Conservation (phyloP, 2,329 filamentous ascomycete genomes). For the Xylariaceae sp. region DNA sequence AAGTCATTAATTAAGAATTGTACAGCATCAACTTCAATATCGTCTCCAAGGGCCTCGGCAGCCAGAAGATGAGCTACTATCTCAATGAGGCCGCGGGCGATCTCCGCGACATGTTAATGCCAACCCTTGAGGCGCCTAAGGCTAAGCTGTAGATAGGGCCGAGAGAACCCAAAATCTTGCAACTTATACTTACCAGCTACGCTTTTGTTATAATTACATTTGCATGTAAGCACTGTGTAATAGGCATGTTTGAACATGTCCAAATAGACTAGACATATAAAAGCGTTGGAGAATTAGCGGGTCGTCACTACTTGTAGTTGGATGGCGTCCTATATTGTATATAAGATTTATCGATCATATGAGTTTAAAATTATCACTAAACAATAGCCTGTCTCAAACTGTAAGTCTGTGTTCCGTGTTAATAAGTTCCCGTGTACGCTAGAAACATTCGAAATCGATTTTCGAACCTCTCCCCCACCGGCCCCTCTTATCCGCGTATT, state of each 20-base stretch:
- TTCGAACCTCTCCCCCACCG: too few species aligned
- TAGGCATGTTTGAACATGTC: background rate
- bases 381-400: background rate
- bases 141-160: constrained; percentile 76
- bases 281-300: background rate
- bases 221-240: background rate
- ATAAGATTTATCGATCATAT: constrained; percentile 6
- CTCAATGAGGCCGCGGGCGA: constrained; percentile 92
- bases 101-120: constrained; percentile 83
- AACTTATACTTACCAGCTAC: too few species aligned
- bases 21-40: constrained; percentile 95
- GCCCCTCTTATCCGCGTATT: too few species aligned
- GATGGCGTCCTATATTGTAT: constrained; percentile 9
- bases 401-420: too few species aligned
- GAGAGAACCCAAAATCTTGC: background rate
- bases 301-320: background rate
- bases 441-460: too few species aligned
- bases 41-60: constrained; percentile 89
- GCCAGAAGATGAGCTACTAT: constrained; percentile 89
- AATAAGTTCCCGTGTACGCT: too few species aligned
- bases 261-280: constrained; percentile 8
- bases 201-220: background rate
- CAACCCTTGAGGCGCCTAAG: constrained; percentile 80
- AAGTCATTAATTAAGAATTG: constrained; percentile 26
- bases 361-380: background rate